These are phyloP conservation scores for Rhizophagus clarus DNA, from an alignment of 192 early-diverging fungal genomes.

Conservation along the genomic window DNA sequence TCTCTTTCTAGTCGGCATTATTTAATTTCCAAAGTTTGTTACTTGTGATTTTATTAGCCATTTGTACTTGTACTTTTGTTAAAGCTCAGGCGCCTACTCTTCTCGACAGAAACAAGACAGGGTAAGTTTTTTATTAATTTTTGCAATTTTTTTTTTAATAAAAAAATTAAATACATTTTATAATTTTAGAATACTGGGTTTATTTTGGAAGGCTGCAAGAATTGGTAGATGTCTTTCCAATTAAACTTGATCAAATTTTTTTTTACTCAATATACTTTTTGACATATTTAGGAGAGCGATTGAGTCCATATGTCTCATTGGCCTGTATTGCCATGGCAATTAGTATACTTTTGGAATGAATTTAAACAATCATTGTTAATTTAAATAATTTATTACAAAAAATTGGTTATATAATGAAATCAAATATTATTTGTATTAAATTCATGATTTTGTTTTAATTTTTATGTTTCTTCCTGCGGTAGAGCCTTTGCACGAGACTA, in stretches of 20 bases:
- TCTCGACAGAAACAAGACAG: constrained; percentile 87
- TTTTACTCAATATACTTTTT: neutral
- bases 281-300: constrained; percentile 38
- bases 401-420: too few species aligned
- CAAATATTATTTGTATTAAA: too few species aligned
- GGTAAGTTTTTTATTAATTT: constrained; percentile 39
- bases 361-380: neutral
- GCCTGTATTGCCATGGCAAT: constrained; percentile 88
- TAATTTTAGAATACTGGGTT: constrained; percentile 65
- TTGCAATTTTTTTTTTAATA: neutral
- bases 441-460: too few species aligned
- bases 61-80: constrained; percentile 97
- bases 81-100: constrained; percentile 85
- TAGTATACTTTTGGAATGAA: constrained; percentile 48
- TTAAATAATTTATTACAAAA: too few species aligned
- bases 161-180: neutral
- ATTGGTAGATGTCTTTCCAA: constrained; percentile 61
- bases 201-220: constrained; percentile 95
- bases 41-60: constrained; percentile 86
- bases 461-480: neutral
- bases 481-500: neutral
- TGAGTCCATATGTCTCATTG: constrained; percentile 93
- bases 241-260: neutral
- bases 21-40: constrained; percentile 95
- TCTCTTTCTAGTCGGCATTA: constrained; percentile 75